Evolutionary conservation across 257 asterid species (phyloP).

Genomic region (Pogostemon cablin): DNA sequence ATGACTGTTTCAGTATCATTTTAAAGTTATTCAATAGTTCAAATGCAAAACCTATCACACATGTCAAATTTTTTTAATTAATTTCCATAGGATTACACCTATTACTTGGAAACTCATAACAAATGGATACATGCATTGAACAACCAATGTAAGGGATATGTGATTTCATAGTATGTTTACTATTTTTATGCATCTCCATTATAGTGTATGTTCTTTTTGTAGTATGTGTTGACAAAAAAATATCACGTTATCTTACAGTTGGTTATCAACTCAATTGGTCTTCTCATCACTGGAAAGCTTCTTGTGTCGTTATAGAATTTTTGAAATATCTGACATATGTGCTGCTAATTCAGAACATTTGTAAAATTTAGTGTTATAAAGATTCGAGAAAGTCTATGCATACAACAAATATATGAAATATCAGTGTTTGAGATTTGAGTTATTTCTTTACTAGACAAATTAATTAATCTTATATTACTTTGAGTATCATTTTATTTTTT

Average conservation of each 20-base stretch:
- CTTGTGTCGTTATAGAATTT: slow-evolving; percentile 78
- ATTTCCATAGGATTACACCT: slow-evolving; percentile 76
- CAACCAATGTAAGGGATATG: slow-evolving; percentile 87
- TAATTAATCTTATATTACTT: too few species aligned
- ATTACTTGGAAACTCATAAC: slow-evolving; percentile 96
- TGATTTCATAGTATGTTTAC: slow-evolving; percentile 1
- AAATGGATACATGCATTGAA: slow-evolving; percentile 78
- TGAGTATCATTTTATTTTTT: too few species aligned
- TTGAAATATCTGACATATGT: too few species aligned
- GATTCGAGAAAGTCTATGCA: too few species aligned
- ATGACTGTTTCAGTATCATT: slow-evolving; percentile 3
- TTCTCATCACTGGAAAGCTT: slow-evolving; percentile 81
- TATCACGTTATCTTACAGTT: slow-evolving; percentile 50
- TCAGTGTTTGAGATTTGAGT: too few species aligned
- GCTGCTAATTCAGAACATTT: too few species aligned
- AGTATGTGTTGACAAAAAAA: not conserved
- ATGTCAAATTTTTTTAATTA: slow-evolving; percentile 23
- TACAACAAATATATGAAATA: too few species aligned
- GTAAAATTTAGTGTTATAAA: too few species aligned
- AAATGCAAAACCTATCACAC: slow-evolving; percentile 8
- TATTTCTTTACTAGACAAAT: too few species aligned
- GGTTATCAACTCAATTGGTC: slow-evolving; percentile 70
- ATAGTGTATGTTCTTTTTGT: not conserved
- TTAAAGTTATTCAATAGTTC: not conserved
- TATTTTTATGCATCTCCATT: slow-evolving; percentile 9